phyloP scores from a whole-genome alignment of 805 yeast species.

The Zygoascus flipseniorum region DNA sequence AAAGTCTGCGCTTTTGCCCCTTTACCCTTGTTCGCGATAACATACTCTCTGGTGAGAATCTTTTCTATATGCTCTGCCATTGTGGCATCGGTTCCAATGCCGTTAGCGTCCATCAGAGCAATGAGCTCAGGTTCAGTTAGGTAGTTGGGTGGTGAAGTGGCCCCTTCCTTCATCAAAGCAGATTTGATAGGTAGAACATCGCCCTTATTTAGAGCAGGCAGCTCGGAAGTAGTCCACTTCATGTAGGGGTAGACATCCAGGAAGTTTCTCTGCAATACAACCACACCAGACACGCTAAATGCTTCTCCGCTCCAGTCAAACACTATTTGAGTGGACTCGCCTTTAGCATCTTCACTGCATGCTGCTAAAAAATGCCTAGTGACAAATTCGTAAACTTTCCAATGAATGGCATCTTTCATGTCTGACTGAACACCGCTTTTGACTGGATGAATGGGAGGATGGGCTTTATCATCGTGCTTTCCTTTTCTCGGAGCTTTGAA shows the following conservation, averaged over 20 bases:
- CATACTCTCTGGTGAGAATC: conserved; percentile 57
- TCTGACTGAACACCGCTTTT: conserved; percentile 17
- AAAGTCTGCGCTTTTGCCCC: conserved; percentile 3
- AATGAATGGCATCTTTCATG: conserved; percentile 35
- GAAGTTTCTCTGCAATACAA: conserved; percentile 66
- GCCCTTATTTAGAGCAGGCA: conserved; percentile 56
- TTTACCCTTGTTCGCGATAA: conserved; percentile 14
- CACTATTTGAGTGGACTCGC: conserved; percentile 52
- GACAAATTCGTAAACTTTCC: conserved; percentile 76
- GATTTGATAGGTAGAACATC: conserved; percentile 48
- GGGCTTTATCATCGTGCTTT: conserved; percentile 84
- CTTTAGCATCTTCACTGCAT: conserved; percentile 86
- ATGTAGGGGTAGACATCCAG: conserved; percentile 72
- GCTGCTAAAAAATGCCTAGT: conserved; percentile 83
- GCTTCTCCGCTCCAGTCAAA: conserved; percentile 72
- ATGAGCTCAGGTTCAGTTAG: conserved; percentile 91
- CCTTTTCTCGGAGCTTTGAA: conserved; percentile 73
- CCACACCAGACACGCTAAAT: conserved; percentile 66
- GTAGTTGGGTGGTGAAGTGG: conserved; percentile 70
- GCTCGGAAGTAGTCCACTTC: conserved; percentile 56
- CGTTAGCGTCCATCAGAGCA: conserved; percentile 91
- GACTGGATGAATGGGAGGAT: conserved; percentile 96
- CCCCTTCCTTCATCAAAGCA: conserved; percentile 61
- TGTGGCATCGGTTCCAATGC: conserved; percentile 98
- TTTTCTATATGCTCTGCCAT: conserved; percentile 96